phyloP scores from a whole-genome alignment of 208 protist genomes.

The Wallacemonas sp. region DNA sequence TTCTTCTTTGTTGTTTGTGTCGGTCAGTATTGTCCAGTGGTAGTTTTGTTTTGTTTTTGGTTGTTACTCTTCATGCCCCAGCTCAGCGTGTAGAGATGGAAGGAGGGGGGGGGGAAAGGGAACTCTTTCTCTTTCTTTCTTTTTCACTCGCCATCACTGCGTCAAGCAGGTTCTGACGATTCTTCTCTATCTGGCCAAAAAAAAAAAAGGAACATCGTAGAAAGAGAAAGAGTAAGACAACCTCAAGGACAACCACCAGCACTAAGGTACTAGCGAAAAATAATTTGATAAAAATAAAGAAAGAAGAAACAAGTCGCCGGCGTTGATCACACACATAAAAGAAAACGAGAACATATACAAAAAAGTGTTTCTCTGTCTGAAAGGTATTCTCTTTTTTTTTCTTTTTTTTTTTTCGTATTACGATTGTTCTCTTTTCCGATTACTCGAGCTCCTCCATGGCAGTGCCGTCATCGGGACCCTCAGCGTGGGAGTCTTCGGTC shows the following conservation, averaged over 20 bases:
- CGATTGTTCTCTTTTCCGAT: constrained; percentile 11
- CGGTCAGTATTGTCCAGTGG: no score
- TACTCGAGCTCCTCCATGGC: constrained; percentile 91
- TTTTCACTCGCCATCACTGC: no score
- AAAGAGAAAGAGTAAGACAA: constrained; percentile 17
- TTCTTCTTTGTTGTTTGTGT: no score
- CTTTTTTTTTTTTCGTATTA: constrained; percentile 20
- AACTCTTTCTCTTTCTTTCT: not conserved
- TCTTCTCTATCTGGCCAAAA: constrained; percentile 9
- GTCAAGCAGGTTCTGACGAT: constrained; percentile 11
- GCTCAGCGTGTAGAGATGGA: no score
- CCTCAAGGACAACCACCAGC: no score
- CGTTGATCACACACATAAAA: not conserved
- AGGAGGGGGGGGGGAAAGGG: no score
- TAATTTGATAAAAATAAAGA: not conserved
- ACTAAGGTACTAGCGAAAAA: no score
- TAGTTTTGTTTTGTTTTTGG: not conserved
- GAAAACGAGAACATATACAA: no score
- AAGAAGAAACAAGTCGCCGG: not conserved
- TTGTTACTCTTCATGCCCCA: no score
- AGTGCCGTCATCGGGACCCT: constrained; percentile 79
- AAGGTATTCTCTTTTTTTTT: constrained; percentile 13
- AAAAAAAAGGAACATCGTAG: constrained; percentile 5
- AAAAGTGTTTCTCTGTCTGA: no score
- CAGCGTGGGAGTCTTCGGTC: constrained; percentile 92